A percentile compares a stretch with the other conserved stretches of the same genome.
phyloP scores from a whole-genome alignment of 176 grass and related monocot species.

The Themeda triandra region DNA sequence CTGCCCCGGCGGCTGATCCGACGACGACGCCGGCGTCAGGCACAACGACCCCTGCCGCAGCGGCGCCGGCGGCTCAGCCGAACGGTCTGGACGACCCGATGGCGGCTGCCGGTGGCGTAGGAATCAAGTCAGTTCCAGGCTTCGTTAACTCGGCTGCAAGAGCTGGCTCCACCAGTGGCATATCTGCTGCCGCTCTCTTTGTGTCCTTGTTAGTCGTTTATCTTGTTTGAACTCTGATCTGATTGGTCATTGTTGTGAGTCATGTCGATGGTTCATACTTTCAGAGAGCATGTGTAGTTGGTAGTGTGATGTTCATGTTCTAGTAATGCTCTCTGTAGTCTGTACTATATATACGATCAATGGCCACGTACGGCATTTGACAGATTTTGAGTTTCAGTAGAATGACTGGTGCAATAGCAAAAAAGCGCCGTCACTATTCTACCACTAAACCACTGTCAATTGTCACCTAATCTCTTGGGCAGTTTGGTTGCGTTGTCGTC shows the following conservation, averaged over 20 bases:
- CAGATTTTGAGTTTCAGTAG: neutral
- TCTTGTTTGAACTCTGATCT: neutral
- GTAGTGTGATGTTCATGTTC: neutral
- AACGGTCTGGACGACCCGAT: neutral
- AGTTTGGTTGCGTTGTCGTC: too few species aligned
- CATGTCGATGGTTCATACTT: neutral
- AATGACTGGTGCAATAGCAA: neutral
- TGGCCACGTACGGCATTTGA: neutral
- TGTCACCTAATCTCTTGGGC: too few species aligned
- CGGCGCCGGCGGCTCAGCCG: neutral
- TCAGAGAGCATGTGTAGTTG: neutral
- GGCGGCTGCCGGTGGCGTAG: neutral
- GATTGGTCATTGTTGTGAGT: neutral
- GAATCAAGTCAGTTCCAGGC: neutral
- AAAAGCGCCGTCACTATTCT: too few species aligned
- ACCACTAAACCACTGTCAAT: too few species aligned
- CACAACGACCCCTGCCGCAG: neutral
- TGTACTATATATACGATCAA: too few species aligned
- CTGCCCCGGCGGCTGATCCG: slow-evolving; percentile 1
- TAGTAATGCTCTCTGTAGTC: neutral
- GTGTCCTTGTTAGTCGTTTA: neutral
- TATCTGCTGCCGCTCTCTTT: neutral
- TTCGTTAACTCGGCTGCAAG: neutral
- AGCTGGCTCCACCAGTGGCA: neutral
- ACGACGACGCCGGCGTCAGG: neutral